phyloP scores from a whole-genome alignment of 306 rosid genomes.

The Corylus americana region DNA sequence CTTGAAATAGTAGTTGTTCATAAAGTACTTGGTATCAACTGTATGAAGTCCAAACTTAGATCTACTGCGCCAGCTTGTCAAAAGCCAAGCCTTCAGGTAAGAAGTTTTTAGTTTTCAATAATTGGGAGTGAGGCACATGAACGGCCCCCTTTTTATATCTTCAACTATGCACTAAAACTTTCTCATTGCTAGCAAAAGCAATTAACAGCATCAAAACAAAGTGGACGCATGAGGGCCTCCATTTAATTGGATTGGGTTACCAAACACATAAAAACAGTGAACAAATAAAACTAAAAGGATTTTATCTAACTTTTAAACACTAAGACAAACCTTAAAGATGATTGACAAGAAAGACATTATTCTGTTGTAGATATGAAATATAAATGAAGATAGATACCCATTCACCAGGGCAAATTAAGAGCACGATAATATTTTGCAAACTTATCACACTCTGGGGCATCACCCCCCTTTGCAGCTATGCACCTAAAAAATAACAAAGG shows the following conservation, averaged over 20 bases:
- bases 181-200: neutral
- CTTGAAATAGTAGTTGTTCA: neutral
- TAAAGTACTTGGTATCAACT: neutral
- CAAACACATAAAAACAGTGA: neutral
- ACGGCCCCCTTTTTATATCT: neutral
- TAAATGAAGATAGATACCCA: constrained; percentile 65
- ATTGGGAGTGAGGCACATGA: neutral
- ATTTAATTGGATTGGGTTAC: neutral
- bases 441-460: constrained; percentile 82
- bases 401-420: constrained; percentile 99
- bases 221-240: neutral
- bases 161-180: neutral
- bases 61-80: neutral
- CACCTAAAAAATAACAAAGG: constrained; percentile 48
- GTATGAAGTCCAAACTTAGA: neutral
- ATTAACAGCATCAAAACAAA: neutral
- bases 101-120: neutral
- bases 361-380: neutral
- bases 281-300: neutral
- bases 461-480: constrained; percentile 88
- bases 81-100: constrained; percentile 1
- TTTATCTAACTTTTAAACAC: neutral
- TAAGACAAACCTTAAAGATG: neutral
- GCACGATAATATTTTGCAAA: constrained; percentile 84
- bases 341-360: neutral